These are phyloP conservation scores for Alternaria panax DNA, from an alignment of 2,329 filamentous ascomycete genomes.

Conservation along the genomic window DNA sequence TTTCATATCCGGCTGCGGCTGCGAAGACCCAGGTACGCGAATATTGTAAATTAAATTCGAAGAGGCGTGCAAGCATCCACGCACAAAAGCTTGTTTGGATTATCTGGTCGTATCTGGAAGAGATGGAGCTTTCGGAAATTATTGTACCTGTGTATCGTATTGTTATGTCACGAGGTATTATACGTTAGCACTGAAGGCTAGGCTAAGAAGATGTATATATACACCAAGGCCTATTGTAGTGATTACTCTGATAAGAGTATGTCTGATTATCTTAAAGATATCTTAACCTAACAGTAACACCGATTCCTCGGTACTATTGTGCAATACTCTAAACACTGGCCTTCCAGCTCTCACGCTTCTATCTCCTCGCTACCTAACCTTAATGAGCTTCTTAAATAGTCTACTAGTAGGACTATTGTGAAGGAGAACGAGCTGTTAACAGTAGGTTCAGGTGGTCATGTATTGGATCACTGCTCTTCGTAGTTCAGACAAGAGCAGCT, in stretches of 20 bases:
- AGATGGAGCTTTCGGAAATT: no score
- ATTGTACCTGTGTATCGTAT: no score
- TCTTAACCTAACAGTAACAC: slow-evolving; percentile 21
- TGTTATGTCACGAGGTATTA: no score
- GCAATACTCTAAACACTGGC: slow-evolving; percentile 15
- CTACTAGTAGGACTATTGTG: slow-evolving; percentile 12
- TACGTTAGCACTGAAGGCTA: background rate
- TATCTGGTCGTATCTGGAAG: background rate
- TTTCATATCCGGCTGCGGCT: background rate
- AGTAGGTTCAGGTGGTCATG: no score
- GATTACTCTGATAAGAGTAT: background rate
- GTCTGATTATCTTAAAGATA: background rate
- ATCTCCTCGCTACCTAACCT: slow-evolving; percentile 13
- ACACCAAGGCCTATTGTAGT: background rate
- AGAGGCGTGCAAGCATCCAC: background rate
- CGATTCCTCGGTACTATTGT: slow-evolving; percentile 10
- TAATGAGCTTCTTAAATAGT: slow-evolving; percentile 21
- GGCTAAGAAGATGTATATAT: background rate
- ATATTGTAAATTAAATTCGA: background rate
- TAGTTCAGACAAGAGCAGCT: no score
- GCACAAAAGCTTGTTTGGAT: background rate
- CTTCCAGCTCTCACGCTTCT: slow-evolving; percentile 4
- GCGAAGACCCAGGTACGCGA: background rate
- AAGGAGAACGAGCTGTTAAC: no score
- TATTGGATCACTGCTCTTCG: no score